A percentile compares a stretch with the other conserved stretches of the same genome.
Conservation (phyloP, 352 stramenopile species). For the Globisporangium radiosum region DNA sequence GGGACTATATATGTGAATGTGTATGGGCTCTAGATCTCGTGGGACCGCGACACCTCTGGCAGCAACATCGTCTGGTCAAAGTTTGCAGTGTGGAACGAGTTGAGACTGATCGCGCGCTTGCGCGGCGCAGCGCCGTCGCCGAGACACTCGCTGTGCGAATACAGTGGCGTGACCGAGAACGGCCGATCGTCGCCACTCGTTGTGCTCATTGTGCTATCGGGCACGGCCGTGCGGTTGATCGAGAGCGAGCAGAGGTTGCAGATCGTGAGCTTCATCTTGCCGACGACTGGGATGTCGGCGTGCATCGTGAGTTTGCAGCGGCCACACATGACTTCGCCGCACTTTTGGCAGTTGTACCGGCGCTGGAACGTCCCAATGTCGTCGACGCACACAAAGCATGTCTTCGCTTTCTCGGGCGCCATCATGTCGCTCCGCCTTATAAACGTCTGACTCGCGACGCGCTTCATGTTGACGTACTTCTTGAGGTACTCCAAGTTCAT, state of each 20-base stretch:
- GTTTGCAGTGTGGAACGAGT: slow-evolving; percentile 79
- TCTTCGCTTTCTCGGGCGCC: slow-evolving; percentile 61
- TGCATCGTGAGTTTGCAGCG: slow-evolving; percentile 70
- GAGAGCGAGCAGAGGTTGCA: slow-evolving; percentile 71
- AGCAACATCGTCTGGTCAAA: slow-evolving; percentile 64
- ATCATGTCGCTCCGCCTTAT: slow-evolving; percentile 58
- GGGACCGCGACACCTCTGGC: slow-evolving; percentile 27
- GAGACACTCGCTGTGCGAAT: slow-evolving; percentile 19
- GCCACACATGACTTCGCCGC: slow-evolving; percentile 70
- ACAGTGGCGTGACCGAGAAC: slow-evolving; percentile 36
- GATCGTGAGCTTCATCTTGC: slow-evolving; percentile 85
- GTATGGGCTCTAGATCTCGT: slow-evolving; percentile 15
- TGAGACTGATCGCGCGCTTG: slow-evolving; percentile 52
- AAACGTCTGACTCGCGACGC: slow-evolving; percentile 68
- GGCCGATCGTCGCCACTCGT: slow-evolving; percentile 26
- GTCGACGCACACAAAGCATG: slow-evolving; percentile 74
- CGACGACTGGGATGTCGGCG: slow-evolving; percentile 75
- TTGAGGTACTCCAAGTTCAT: slow-evolving; percentile 76
- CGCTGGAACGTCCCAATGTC: slow-evolving; percentile 77
- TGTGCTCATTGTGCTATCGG: slow-evolving; percentile 33
- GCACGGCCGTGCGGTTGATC: slow-evolving; percentile 62
- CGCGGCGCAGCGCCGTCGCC: slow-evolving; percentile 21
- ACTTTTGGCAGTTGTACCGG: slow-evolving; percentile 83
- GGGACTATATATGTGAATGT: not conserved
- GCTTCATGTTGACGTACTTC: slow-evolving; percentile 80